Evolutionary conservation across 2,329 filamentous ascomycete genomes (phyloP), one percentile per base, ranked within the genome.

Genomic region (Botrytis elliptica): DNA sequence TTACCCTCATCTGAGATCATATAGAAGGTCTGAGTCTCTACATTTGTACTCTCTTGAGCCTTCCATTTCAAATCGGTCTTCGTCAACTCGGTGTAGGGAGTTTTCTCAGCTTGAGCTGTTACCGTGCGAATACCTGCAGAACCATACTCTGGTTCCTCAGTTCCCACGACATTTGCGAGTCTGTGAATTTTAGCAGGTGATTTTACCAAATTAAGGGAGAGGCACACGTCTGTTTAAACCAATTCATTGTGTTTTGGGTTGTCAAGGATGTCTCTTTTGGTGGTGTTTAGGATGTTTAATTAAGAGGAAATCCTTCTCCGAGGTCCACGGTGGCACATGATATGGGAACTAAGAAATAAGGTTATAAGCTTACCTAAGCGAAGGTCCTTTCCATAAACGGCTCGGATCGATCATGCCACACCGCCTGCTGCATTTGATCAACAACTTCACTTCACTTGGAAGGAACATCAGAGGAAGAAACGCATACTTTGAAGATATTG

Each of bases 21-120:
- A 85, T 99, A 99, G 85, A 98, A 99, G 75, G 89, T 94, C 86
- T 98, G 92, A 42, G 94, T 98, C 87, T 99, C 96, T 79, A 98
- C 96, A 81, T 89, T 92, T 76, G 96, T 98, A 80, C 90, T 91
- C 78, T 94, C 91, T 85, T 94, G 88, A 42, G 88, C 89, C 79
- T 86, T 85, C 96, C 96, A 99, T 85, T 91, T 92, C 80, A 97
- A 84, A 82, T 97, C 91, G 65, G 94, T 87, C 80, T 90, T 92
- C 77, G 86, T 89, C 79, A 94, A 84, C 82, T 96, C 93, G 72
- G 93, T 95, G 83, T 92, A 97, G 67, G 93, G 92, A 40, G 89
- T 92, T 75, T 89, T 88, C 82, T 92, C 89, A 76, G 93, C 88
- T 85, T 98, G 94, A 80, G 92, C 88, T 77, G 93, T 90, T 77